Conservation (phyloP, 306 rosid species). For the Carpinus viminea region DNA sequence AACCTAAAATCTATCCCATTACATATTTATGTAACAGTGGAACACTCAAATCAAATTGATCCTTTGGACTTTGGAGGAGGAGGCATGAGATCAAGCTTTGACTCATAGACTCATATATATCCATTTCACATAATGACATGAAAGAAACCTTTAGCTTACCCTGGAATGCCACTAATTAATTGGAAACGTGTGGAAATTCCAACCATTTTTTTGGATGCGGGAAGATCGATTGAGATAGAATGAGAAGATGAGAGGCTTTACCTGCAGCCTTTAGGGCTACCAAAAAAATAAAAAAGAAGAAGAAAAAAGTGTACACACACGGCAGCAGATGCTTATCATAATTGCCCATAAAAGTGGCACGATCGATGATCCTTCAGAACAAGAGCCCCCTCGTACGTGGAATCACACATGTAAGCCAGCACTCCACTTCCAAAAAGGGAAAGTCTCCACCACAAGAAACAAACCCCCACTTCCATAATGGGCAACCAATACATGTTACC, state of each 20-base stretch:
- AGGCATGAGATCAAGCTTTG: neutral
- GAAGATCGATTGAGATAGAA: constrained; percentile 31
- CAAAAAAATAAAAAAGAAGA: neutral
- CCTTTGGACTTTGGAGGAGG: too few relatives aligned
- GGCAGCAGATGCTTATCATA: constrained; percentile 46
- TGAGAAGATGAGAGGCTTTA: constrained; percentile 28
- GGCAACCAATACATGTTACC: constrained; percentile 37
- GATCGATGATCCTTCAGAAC: too few relatives aligned
- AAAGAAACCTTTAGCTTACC: constrained; percentile 5
- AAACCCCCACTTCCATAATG: constrained; percentile 31
- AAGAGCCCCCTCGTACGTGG: neutral
- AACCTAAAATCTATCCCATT: too few relatives aligned
- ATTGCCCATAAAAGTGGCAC: constrained; percentile 31
- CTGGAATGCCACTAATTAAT: constrained; percentile 23
- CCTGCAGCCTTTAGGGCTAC: constrained; percentile 24
- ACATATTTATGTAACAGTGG: too few relatives aligned
- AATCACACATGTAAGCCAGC: constrained; percentile 36
- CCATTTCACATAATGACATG: too few relatives aligned
- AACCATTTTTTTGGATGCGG: constrained; percentile 28
- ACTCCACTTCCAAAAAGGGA: constrained; percentile 39
- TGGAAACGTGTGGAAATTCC: constrained; percentile 1
- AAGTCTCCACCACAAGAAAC: constrained; percentile 36
- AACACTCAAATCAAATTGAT: too few relatives aligned
- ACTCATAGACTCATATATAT: neutral
- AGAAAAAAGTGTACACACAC: neutral